phyloP scores from a whole-genome alignment of 2,329 filamentous ascomycete species.

The Mycocentrospora acerina region DNA sequence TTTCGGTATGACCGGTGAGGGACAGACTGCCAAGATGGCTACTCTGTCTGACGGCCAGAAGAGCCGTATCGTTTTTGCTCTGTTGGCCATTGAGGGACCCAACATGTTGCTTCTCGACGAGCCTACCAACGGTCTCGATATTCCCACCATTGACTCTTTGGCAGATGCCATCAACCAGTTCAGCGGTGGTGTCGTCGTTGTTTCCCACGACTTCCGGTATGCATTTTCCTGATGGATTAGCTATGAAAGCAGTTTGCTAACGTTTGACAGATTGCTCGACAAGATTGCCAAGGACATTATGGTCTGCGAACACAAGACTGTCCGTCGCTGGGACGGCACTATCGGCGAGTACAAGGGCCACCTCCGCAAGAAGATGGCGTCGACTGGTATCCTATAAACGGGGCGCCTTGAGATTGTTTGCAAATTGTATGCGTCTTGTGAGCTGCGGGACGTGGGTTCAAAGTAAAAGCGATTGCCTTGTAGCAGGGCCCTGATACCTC shows the following conservation, averaged over 20 bases:
- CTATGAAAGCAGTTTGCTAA: conserved; percentile 34
- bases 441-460: conserved; percentile 25
- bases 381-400: conserved; percentile 75
- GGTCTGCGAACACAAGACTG: conserved; percentile 97
- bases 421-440: conserved; percentile 30
- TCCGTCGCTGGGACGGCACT: conserved; percentile 81
- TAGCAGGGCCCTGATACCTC: conserved; percentile 34
- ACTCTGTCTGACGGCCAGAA: conserved; percentile 97
- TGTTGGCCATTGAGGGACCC: conserved; percentile 90
- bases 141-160: conserved; percentile 95
- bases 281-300: conserved; percentile 99
- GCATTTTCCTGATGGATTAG: conserved; percentile 30
- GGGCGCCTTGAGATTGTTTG: conserved; percentile 12
- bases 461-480: conserved; percentile 33
- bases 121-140: conserved; percentile 99
- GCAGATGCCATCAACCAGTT: conserved; percentile 97
- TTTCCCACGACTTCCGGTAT: conserved; percentile 98
- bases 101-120: conserved; percentile 99
- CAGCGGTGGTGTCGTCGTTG: conserved; percentile 94
- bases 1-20: conserved; percentile 89
- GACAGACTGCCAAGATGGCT: conserved; percentile 96
- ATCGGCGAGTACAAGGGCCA: conserved; percentile 98
- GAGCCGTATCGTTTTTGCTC: conserved; percentile 95
- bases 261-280: conserved; percentile 76
- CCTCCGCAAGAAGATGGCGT: conserved; percentile 98